Conservation (phyloP, 345 rosid genomes). For the Schrenkiella parvula region DNA sequence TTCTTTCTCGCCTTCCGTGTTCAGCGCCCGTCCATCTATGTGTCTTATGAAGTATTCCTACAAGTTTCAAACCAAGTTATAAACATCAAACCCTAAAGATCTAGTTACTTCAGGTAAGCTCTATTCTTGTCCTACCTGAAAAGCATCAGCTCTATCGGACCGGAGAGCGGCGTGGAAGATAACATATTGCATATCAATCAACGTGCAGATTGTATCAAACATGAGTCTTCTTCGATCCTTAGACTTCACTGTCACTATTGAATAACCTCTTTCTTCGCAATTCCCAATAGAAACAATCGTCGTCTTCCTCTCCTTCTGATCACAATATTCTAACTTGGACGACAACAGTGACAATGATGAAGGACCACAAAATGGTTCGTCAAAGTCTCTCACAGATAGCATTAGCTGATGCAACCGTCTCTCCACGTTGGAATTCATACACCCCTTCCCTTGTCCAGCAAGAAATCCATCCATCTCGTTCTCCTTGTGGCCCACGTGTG, state of each 20-base stretch:
- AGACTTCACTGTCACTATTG: slow-evolving; percentile 57
- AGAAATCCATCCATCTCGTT: slow-evolving; percentile 38
- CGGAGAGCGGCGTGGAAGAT: slow-evolving; percentile 65
- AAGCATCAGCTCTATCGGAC: slow-evolving; percentile 48
- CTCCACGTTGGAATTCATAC: slow-evolving; percentile 46
- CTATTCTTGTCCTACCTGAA: slow-evolving; percentile 44
- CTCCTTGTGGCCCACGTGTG: slow-evolving; percentile 37
- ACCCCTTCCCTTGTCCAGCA: slow-evolving; percentile 40
- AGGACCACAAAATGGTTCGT: slow-evolving; percentile 34
- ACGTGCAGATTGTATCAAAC: slow-evolving; percentile 75
- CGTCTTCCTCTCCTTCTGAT: slow-evolving; percentile 31
- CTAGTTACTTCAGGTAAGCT: background rate
- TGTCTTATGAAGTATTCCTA: slow-evolving; percentile 95
- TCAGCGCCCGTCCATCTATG: slow-evolving; percentile 78
- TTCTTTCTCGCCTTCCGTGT: slow-evolving; percentile 93
- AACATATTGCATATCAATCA: slow-evolving; percentile 75
- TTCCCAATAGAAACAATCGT: slow-evolving; percentile 46
- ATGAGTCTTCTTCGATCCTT: slow-evolving; percentile 66
- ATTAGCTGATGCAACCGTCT: slow-evolving; percentile 70
- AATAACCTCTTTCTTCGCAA: slow-evolving; percentile 63
- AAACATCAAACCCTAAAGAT: background rate
- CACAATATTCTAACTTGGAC: slow-evolving; percentile 12
- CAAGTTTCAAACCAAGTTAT: slow-evolving; percentile 3
- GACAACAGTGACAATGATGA: slow-evolving; percentile 18
- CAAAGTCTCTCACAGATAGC: slow-evolving; percentile 67